phyloP scores from a whole-genome alignment of 1,139 yeast genomes.

The Yamadazyma sp. region DNA sequence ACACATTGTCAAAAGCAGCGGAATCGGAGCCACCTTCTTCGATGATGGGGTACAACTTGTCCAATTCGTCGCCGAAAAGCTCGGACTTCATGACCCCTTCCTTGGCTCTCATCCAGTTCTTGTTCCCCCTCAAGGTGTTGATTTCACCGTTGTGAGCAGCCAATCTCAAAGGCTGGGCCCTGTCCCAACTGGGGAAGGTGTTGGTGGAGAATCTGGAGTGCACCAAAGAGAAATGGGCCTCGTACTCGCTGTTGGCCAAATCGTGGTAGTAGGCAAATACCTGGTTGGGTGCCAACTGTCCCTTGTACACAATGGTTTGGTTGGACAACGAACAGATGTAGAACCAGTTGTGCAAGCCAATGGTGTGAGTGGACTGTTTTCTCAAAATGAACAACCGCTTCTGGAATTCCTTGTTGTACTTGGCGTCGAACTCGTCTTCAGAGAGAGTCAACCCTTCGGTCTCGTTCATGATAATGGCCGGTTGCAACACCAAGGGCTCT shows the following conservation, averaged over 20 bases:
- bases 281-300: constrained; percentile 95
- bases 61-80: constrained; percentile 88
- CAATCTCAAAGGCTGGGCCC: constrained; percentile 97
- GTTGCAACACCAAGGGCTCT: constrained; percentile 90
- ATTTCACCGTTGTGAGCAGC: constrained; percentile 99
- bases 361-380: constrained; percentile 85
- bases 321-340: constrained; percentile 91
- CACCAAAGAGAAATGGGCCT: constrained; percentile 93
- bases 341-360: constrained; percentile 96
- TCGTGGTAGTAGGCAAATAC: constrained; percentile 95
- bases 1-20: constrained; percentile 96
- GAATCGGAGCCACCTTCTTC: constrained; percentile 99
- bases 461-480: constrained; percentile 71
- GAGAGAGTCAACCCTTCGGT: constrained; percentile 47
- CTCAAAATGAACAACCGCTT: constrained; percentile 82
- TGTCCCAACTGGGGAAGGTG: constrained; percentile 99
- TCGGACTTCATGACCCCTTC: constrained; percentile 94
- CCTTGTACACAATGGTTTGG: constrained; percentile 92
- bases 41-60: constrained; percentile 87
- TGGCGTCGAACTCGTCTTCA: constrained; percentile 55
- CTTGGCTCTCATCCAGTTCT: constrained; percentile 98
- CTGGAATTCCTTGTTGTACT: constrained; percentile 69
- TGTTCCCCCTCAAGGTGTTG: constrained; percentile 94
- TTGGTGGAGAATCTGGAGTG: constrained; percentile 98
- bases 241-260: constrained; percentile 85